phyloP scores from a whole-genome alignment of 352 stramenopile species.

The Globisporangium mamillatum region DNA sequence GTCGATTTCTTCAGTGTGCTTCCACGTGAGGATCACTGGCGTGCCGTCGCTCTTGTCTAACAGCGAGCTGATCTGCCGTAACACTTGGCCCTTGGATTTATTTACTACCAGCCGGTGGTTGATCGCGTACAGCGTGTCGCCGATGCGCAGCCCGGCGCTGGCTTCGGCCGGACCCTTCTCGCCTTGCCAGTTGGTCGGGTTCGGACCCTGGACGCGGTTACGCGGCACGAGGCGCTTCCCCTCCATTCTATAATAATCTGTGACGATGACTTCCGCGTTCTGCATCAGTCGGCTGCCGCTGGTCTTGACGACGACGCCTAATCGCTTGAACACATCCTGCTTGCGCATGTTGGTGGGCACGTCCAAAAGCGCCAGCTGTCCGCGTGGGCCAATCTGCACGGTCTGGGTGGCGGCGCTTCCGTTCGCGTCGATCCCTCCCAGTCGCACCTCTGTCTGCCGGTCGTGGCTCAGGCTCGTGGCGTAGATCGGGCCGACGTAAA shows the following conservation, averaged over 20 bases:
- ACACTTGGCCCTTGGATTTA: conserved; percentile 81
- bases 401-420: conserved; percentile 34
- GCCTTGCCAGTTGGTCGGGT: conserved; percentile 66
- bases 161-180: conserved; percentile 72
- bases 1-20: conserved; percentile 78
- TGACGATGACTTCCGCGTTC: conserved; percentile 79
- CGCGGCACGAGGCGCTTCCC: conserved; percentile 74
- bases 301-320: conserved; percentile 81
- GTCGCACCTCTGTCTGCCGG: conserved; percentile 76
- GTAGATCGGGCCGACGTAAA: conserved; percentile 82
- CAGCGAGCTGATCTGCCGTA: conserved; percentile 76
- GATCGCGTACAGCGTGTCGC: conserved; percentile 82
- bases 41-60: conserved; percentile 70
- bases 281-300: conserved; percentile 81
- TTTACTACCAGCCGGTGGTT: conserved; percentile 87
- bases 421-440: conserved; percentile 42
- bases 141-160: conserved; percentile 65
- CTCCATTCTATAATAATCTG: conserved; percentile 78
- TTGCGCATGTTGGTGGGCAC: conserved; percentile 41
- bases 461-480: conserved; percentile 83
- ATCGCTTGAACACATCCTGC: conserved; percentile 75
- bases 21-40: conserved; percentile 76
- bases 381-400: conserved; percentile 66
- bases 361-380: conserved; percentile 68
- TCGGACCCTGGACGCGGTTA: conserved; percentile 59